Base-by-base conservation (phyloP, 495 filamentous ascomycete species). In the Massariosphaeria phaeospora region DNA sequence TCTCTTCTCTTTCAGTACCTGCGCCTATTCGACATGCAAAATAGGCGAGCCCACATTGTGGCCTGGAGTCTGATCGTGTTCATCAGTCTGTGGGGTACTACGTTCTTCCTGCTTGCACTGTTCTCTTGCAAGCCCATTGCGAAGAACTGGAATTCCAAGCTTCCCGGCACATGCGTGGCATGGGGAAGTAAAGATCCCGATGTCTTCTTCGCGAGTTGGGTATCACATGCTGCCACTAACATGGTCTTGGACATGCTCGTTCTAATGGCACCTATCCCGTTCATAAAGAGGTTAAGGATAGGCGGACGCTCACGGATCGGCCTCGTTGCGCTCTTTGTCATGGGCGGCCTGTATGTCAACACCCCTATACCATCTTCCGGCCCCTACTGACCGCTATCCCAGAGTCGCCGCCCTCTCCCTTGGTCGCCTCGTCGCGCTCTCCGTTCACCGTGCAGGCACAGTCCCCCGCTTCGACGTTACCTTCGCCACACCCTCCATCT, bases 1-100 rank as follows among this genome's bases (percentile, higher is more conserved):
- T 24, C 61, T 17, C 52, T 63, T 40, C 51, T 63, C 2, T 25
- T 59, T 27, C 61, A 63, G 30, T 63, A 63, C 35, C 55, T 59
- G 30, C 55, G 61, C 30, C 29, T 63, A 1, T 63, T 63, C 40
- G 47, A 59, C 38, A 40, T 43, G 30, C 48, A 52, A 38, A 29
- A 29, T 18, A 23, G 7, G 9, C 2, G 36, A 13, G 46, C 59
- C 5, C 55, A 47, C 2, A 36, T 29, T 11, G 12, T 56, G 12
- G 47, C 38, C n/a, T 40, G 21, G n/a, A 39, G 15, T 40, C 31
- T 61, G 21, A 36, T 61, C 20, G 42, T 25, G 10, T 3, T 61
- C 31, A 36, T 24, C 30, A 9, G 29, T 17, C 20, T 30, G 30
- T 61, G 58, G 58, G 61, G 61, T 15, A 30, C 48, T 11, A 38